Conservation (phyloP, 257 asterid species). For the Fraxinus americana region DNA sequence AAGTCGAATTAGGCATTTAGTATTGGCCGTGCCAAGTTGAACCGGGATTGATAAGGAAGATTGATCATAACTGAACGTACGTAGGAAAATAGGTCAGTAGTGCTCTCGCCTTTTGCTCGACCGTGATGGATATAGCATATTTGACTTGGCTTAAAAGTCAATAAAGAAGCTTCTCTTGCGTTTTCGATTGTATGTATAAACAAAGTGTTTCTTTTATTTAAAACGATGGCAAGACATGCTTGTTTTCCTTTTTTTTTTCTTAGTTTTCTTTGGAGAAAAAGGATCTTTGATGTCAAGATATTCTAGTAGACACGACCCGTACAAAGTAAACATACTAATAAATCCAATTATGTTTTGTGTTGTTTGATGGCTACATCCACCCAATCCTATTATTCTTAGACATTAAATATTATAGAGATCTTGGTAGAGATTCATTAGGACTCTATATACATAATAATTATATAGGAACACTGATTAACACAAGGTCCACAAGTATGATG, state of each 20-base stretch:
- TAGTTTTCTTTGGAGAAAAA: too few relatives aligned
- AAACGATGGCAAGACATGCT: not conserved
- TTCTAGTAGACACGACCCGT: not conserved
- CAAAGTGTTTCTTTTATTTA: too few relatives aligned
- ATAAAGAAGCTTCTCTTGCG: not conserved
- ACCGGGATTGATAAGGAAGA: not conserved
- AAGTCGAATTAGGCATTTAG: not conserved
- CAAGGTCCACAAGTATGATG: not conserved
- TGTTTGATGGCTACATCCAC: not conserved
- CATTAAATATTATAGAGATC: constrained; percentile 7
- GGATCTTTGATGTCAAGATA: too few relatives aligned
- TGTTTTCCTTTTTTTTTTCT: too few relatives aligned
- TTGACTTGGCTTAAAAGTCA: not conserved
- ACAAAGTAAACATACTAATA: not conserved
- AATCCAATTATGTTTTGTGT: not conserved
- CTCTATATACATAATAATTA: not conserved
- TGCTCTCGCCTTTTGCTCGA: not conserved
- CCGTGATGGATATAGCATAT: not conserved
- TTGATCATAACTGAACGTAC: not conserved
- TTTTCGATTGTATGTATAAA: too few relatives aligned
- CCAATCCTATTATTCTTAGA: not conserved
- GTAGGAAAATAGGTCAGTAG: not conserved
- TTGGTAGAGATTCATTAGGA: not conserved
- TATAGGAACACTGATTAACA: not conserved
- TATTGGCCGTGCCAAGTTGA: not conserved